These are phyloP conservation scores for Verbena officinalis DNA, from an alignment of 257 asterid genomes.

Conservation along the genomic window DNA sequence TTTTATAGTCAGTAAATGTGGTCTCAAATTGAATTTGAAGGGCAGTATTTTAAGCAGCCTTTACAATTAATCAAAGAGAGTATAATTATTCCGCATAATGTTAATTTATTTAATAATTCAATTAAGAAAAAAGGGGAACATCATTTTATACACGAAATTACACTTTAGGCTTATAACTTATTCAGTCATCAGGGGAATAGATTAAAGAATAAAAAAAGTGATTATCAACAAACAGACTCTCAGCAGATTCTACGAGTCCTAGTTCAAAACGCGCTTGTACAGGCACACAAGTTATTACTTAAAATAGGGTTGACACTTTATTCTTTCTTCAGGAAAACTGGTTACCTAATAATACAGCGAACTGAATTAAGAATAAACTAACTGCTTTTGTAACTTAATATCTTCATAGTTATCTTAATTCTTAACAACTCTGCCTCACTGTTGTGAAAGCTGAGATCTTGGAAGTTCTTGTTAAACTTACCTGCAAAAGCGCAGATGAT, in stretches of 20 bases:
- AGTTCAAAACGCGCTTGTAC: neutral
- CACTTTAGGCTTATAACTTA: neutral
- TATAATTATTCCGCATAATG: neutral
- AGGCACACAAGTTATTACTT: neutral
- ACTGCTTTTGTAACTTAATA: too few species aligned
- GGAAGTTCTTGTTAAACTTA: neutral
- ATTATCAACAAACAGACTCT: neutral
- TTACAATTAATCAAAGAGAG: neutral
- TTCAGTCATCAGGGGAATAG: neutral
- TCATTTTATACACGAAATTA: slow-evolving; percentile 8
- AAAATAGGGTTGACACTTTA: neutral
- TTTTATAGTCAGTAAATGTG: neutral
- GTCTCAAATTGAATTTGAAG: neutral
- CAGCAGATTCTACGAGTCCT: neutral
- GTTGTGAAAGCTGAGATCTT: neutral
- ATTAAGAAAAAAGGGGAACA: neutral
- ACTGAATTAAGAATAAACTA: too few species aligned
- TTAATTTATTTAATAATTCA: neutral
- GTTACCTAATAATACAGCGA: too few species aligned
- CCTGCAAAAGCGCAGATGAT: neutral
- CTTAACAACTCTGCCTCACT: too few species aligned
- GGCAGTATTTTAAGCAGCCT: neutral
- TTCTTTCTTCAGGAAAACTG: neutral
- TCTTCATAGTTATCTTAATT: too few species aligned
- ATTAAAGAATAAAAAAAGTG: neutral